Conservation (phyloP, 2,329 filamentous ascomycete genomes). For the Colletotrichum theobromicola region DNA sequence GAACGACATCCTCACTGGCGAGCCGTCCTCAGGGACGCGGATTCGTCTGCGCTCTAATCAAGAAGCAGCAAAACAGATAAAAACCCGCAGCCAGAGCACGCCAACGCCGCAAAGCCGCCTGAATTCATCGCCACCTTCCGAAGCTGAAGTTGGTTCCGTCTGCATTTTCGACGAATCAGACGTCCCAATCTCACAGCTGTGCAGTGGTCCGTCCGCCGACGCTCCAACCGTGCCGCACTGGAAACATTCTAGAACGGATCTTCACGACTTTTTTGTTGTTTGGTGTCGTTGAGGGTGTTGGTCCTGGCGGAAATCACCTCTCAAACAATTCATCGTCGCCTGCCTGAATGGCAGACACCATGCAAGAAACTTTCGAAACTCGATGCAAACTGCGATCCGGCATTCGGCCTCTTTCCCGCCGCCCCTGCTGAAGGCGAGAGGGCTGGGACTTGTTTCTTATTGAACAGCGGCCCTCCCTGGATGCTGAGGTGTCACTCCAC, state of each 20-base stretch:
- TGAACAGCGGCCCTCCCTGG: slow-evolving; percentile 17
- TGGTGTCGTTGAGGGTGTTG: neutral
- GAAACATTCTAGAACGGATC: slow-evolving; percentile 15
- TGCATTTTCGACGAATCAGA: slow-evolving; percentile 5
- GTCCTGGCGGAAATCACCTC: neutral
- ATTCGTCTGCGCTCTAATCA: neutral
- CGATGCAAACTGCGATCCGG: neutral
- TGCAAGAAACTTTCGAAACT: slow-evolving; percentile 2
- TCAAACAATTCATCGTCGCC: neutral
- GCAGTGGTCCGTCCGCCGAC: neutral
- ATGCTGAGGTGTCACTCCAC: slow-evolving; percentile 18
- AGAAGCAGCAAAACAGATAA: neutral
- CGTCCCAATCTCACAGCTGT: neutral
- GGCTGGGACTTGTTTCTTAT: slow-evolving; percentile 17
- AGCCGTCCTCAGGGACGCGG: neutral
- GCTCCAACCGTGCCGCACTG: neutral
- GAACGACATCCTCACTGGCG: neutral
- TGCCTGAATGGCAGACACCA: neutral
- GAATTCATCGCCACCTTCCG: slow-evolving; percentile 1
- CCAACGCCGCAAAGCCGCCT: neutral
- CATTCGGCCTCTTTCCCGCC: neutral
- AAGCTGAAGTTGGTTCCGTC: neutral
- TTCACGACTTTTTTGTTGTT: neutral
- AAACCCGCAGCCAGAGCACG: neutral
- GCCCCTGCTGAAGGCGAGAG: neutral